Base-by-base conservation (phyloP, 805 yeast species). In the Sugiyamaella chiloensis region DNA sequence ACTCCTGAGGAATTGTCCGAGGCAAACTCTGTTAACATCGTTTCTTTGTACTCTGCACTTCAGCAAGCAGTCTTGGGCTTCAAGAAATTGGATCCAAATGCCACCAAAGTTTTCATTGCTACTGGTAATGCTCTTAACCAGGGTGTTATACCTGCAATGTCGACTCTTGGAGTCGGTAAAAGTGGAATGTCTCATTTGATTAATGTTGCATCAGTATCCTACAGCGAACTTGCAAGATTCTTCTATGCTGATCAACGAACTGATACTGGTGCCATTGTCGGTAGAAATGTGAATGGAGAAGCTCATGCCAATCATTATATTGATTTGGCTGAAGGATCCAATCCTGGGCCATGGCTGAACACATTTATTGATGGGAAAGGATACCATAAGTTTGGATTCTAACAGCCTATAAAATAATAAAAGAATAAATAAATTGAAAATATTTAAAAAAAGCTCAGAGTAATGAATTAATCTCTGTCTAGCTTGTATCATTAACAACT, bases 211-310 rank as follows among this genome's bases (percentile, higher is more conserved):
- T 16, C 14, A 19, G 19, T 19, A 34, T 19, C 37, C 12, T 34
- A 34, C 37, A 14, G 12, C 21, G 19, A 34, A 16, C 37, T n/a
- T n/a, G n/a, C n/a, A n/a, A 34, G 37, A 34, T 34, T 34, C 37
- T 34, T 34, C 19, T 34, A 34, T 8, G 37, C 37, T n/a, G 37
- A 34, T 12, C 21, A 34, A 19, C 16, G 37, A n/a, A 5, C 19
- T 5, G 37, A 34, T 9, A 16, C 14, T 7, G 37, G 37, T 11
- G 21, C 16, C 3, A 19, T 21, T 16, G 37, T 21, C 4, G 16
- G 20, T 4, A 16, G 21, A 5, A 34, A 12, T 16, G 19, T 34
- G 12, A 16, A 19, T 34, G 37, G 37, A 34, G 21, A 14, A 16
- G 37, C 21, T 5, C 37, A 34, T 34, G 37, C 37, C 11, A 21